Evolutionary conservation across 2,329 filamentous ascomycete species (phyloP).

Genomic region (Dendrostoma leiphaemia): DNA sequence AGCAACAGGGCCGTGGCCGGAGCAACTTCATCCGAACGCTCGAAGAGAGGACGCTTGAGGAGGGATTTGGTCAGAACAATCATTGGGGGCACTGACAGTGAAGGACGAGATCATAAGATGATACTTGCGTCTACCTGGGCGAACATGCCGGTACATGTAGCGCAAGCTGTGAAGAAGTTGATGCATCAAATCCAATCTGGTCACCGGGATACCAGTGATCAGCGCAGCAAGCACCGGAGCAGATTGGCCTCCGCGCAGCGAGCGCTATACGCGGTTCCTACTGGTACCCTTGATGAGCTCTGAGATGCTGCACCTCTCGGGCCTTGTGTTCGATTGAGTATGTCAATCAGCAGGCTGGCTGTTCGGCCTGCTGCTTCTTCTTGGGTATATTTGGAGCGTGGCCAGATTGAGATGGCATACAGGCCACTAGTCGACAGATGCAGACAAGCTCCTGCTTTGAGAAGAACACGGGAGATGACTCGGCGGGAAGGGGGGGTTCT

Average conservation of each 20-base stretch:
- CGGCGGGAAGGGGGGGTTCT: background rate
- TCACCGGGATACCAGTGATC: too few species aligned
- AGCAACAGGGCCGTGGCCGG: conserved; percentile 51
- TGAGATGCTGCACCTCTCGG: too few species aligned
- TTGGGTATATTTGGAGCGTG: background rate
- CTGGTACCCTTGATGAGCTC: too few species aligned
- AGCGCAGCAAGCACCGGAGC: too few species aligned
- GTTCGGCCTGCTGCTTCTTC: too few species aligned
- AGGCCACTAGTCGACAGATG: background rate
- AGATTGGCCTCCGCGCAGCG: too few species aligned
- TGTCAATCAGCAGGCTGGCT: too few species aligned
- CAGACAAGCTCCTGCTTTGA: background rate
- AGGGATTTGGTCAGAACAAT: conserved; percentile 60
- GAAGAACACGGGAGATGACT: background rate
- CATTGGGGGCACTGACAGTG: conserved; percentile 18
- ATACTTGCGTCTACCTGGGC: background rate
- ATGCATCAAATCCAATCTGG: too few species aligned
- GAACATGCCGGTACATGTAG: background rate
- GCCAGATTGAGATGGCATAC: background rate
- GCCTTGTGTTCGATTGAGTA: too few species aligned
- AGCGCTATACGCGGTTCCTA: too few species aligned
- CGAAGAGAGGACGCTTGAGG: conserved; percentile 90
- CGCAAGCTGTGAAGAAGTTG: too few species aligned
- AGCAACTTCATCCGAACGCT: conserved; percentile 87
- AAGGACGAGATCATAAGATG: background rate